These are phyloP conservation scores for Leccinum imitatum DNA, from an alignment of 768 basidiomycete species.

Conservation along the genomic window DNA sequence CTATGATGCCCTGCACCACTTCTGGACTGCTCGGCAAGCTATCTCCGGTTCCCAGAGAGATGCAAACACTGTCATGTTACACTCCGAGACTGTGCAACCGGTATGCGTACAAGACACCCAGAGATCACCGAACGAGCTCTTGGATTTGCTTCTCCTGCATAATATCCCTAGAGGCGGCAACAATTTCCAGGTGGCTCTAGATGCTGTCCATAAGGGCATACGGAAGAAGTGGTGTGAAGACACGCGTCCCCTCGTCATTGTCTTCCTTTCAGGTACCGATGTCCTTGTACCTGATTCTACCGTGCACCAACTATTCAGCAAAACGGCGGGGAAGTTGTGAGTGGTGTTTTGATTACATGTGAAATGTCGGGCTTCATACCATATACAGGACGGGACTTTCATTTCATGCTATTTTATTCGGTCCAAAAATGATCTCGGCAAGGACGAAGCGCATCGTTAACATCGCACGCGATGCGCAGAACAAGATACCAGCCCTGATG, in stretches of 20 bases:
- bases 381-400: slow-evolving; percentile 49
- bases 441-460: slow-evolving; percentile 46
- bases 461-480: slow-evolving; percentile 49
- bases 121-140: slow-evolving; percentile 44
- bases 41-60: slow-evolving; percentile 38
- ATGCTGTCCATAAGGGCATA: slow-evolving; percentile 36
- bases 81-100: slow-evolving; percentile 27
- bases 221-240: slow-evolving; percentile 38
- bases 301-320: slow-evolving; percentile 38
- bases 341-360: background rate
- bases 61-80: slow-evolving; percentile 55
- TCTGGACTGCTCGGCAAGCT: slow-evolving; percentile 52
- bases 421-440: slow-evolving; percentile 26
- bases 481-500: slow-evolving; percentile 25
- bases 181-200: slow-evolving; percentile 41
- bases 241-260: slow-evolving; percentile 46
- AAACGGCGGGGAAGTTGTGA: slow-evolving; percentile 43
- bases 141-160: slow-evolving; percentile 38
- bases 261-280: slow-evolving; percentile 59
- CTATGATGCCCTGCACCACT: slow-evolving; percentile 48
- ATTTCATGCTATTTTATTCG: slow-evolving; percentile 57
- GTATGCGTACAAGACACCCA: slow-evolving; percentile 43
- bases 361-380: background rate
- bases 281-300: slow-evolving; percentile 33
- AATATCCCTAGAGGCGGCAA: slow-evolving; percentile 41